Evolutionary conservation across 768 basidiomycete species (phyloP), one percentile per base, ranked within the genome.

Genomic region (Mycena rosella): DNA sequence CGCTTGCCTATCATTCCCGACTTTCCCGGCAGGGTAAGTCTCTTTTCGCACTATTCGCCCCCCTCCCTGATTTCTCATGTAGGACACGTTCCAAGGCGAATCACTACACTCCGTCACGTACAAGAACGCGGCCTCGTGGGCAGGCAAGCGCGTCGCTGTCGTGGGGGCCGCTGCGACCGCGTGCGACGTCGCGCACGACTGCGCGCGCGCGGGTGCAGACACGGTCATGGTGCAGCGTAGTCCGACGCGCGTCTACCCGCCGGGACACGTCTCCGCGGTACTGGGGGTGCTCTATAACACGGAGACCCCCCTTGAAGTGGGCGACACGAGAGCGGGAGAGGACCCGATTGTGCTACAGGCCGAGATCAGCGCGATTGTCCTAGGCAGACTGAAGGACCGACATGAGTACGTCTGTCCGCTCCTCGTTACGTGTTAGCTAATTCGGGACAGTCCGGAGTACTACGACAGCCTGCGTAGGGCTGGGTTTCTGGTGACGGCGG

Each of bases 141-240:
- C 73, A 5, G 88, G 85, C 40, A 88, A 88, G 77, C 88, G 84
- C 71, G 86, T 87, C 7, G 77, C 81, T 10, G 82, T 89, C 14
- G 76, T 88, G 14, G 87, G 88, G 5, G 77, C 86, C 42, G 83
- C 83, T 58, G 86, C 86, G 10, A 67, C 66, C 49, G 70, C 70
- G 40, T 67, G 65, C 44, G 70, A 71, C 55, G 57, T 71, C 45
- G 65, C 70, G 32, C 58, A 54, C 8, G 70, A 71, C 62, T 71
- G 62, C 32, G 36, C 32, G 9, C 42, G 62, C 15, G 70, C 52
- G 4, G 65, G 66, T 26, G 66, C 63, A 22, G 73, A 55, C 20
- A 32, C 77, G 1, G 79, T 79, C 1, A 74, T 82, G 52, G 73
- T 74, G 57, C 86, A 87, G 73, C 78, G 86, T 26, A 78, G 79